These are phyloP conservation scores for Mortierella antarctica DNA, from an alignment of 192 early-diverging fungal species.

Conservation along the genomic window DNA sequence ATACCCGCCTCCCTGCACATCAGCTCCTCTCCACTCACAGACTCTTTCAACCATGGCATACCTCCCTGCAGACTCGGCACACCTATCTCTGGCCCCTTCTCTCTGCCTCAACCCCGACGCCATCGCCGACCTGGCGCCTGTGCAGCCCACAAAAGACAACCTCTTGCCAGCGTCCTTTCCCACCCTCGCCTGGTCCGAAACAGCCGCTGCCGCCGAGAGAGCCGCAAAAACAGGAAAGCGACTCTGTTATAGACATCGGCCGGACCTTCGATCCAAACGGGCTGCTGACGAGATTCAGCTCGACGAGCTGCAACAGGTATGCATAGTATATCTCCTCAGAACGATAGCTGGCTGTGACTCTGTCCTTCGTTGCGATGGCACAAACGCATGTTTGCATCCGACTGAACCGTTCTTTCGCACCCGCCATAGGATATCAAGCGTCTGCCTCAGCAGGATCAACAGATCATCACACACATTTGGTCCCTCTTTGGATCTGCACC, in stretches of 20 bases:
- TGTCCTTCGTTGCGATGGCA: no score
- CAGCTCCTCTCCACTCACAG: neutral
- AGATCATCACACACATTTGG: constrained; percentile 78
- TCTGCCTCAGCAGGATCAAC: constrained; percentile 65
- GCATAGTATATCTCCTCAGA: neutral
- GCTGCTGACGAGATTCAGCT: constrained; percentile 55
- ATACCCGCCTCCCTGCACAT: neutral
- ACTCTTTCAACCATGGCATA: constrained; percentile 3
- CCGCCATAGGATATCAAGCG: constrained; percentile 60
- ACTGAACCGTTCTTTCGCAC: neutral
- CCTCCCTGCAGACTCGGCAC: neutral
- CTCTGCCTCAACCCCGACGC: constrained; percentile 44
- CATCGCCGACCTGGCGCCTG: constrained; percentile 33
- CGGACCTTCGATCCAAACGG: constrained; percentile 57
- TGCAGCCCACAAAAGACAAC: constrained; percentile 21
- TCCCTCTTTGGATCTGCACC: constrained; percentile 74
- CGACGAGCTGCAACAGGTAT: constrained; percentile 60
- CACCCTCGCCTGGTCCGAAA: constrained; percentile 31
- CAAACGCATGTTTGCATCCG: no score
- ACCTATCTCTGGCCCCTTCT: constrained; percentile 23
- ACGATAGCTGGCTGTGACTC: no score
- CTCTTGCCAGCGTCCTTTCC: constrained; percentile 23
- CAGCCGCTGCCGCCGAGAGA: constrained; percentile 1
- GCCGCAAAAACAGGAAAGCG: constrained; percentile 16
- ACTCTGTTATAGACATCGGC: constrained; percentile 63